Base-by-base conservation (phyloP, 2,329 filamentous ascomycete genomes). In the Colletotrichum falcatum region DNA sequence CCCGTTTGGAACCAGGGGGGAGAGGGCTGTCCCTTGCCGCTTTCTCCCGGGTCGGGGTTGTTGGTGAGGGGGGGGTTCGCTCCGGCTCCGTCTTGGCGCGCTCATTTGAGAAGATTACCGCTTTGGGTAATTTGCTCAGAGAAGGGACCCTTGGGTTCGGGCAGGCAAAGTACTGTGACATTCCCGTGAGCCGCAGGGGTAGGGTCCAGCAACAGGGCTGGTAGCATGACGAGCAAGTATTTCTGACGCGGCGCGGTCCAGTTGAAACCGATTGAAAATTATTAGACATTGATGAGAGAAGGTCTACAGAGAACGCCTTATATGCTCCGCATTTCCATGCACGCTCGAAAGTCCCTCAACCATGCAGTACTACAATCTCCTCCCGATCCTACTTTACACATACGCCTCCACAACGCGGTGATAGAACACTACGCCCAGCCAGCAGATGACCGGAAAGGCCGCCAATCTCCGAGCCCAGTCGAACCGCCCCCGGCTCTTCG, bases 401-500 rank as follows among this genome's bases (percentile, higher is more conserved):
- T 67, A 70, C 20, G 64, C 55, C 64, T 46, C 64, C 51, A 67
- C 53, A 33, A 70, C 23, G 28, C 67, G 51, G 2, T 70, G 67
- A 28, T 70, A 70, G 12, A 70, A 70, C 42, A 67, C 28, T 35
- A 60, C 35, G 3, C 67, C 67, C 9, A 70, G 51, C 56, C 64
- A 70, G 16, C 58, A 60, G 35, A 70, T 23, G 20, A 70, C 42
- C 18, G 64, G 67, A 33, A 70, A 49, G 1, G 67, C 56, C 12
- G 67, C 67, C 42, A 70, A 46, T 35, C 53, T 67, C n/a, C 64
- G 64, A n/a, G 58, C 37, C 67, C 67, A 70, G 64, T 70, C 64
- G 35, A 70, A 62, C 5, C 23, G 54, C 12, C 20, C 14, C 14
- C 44, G 53, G 28, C 42, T 44, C 16, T 54, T 53, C 8, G 64